These are phyloP conservation scores for Pseudonitzschia delicatissima DNA, from an alignment of 108 stramenopile genomes.

Conservation along the genomic window DNA sequence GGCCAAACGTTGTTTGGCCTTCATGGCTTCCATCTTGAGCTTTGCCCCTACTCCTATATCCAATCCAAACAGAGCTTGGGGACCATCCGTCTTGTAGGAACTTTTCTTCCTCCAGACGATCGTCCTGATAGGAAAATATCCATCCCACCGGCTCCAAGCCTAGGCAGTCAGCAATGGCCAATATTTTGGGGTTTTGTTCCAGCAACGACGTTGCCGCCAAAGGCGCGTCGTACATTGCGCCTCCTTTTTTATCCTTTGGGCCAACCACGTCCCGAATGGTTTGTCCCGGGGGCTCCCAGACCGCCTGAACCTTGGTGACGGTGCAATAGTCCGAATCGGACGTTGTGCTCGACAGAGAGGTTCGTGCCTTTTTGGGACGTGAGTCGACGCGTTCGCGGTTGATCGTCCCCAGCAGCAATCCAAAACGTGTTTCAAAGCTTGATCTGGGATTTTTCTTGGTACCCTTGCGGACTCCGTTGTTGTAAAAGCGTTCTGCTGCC, in stretches of 20 bases:
- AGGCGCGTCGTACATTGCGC: slow-evolving; percentile 21
- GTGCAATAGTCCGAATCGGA: slow-evolving; percentile 62
- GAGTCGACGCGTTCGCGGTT: slow-evolving; percentile 61
- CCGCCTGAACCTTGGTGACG: slow-evolving; percentile 84
- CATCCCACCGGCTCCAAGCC: slow-evolving; percentile 76
- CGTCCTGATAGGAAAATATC: slow-evolving; percentile 77
- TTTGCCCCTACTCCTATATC: slow-evolving; percentile 57
- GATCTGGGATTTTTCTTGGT: slow-evolving; percentile 7
- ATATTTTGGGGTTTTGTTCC: slow-evolving; percentile 28
- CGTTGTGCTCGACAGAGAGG: slow-evolving; percentile 63
- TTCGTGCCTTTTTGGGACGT: slow-evolving; percentile 49
- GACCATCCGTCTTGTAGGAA: slow-evolving; percentile 44
- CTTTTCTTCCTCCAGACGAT: slow-evolving; percentile 32
- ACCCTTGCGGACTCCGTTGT: slow-evolving; percentile 41
- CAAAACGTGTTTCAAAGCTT: slow-evolving; percentile 42
- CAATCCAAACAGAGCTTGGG: slow-evolving; percentile 57
- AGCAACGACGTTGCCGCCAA: slow-evolving; percentile 1
- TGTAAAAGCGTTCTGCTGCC: slow-evolving; percentile 73
- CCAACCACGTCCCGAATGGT: background rate
- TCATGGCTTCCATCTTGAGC: slow-evolving; percentile 72
- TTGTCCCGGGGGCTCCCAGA: slow-evolving; percentile 68
- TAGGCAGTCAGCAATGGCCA: slow-evolving; percentile 54
- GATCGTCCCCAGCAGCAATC: slow-evolving; percentile 74
- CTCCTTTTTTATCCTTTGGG: background rate
- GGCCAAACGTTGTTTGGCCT: slow-evolving; percentile 26